phyloP scores from a whole-genome alignment of 1,284 basidiomycete genomes.

The Microbotryomycetes sp. region DNA sequence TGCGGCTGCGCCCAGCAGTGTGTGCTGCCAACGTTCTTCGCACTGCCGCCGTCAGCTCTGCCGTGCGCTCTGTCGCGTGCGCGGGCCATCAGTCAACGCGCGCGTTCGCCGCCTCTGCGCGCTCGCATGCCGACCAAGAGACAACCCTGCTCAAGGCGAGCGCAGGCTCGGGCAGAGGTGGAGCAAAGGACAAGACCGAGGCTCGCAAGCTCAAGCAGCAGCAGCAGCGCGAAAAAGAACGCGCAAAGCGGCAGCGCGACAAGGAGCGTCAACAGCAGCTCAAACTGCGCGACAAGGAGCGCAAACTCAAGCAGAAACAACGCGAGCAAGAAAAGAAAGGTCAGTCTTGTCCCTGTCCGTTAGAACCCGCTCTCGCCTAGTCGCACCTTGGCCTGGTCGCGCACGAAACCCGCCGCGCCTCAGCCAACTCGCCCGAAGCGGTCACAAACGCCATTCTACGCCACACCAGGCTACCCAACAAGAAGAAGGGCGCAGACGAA shows the following conservation, averaged over 20 bases:
- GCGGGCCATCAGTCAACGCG: no score
- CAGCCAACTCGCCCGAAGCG: neutral
- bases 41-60: no score
- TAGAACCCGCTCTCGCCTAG: neutral
- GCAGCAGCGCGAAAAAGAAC: neutral
- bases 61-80: no score
- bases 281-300: neutral
- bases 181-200: neutral
- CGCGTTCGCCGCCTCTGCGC: no score
- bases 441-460: no score
- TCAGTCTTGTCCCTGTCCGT: neutral
- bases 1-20: no score
- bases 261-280: neutral
- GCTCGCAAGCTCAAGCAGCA: neutral
- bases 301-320: neutral
- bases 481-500: no score
- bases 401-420: neutral
- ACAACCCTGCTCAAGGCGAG: neutral
- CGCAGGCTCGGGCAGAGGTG: neutral
- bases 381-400: no score
- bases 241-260: neutral
- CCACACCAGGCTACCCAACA: no score
- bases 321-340: neutral
- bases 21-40: no score
- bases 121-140: neutral